Base-by-base conservation (phyloP, 2,329 filamentous ascomycete species). In the Sporothrix sp. region DNA sequence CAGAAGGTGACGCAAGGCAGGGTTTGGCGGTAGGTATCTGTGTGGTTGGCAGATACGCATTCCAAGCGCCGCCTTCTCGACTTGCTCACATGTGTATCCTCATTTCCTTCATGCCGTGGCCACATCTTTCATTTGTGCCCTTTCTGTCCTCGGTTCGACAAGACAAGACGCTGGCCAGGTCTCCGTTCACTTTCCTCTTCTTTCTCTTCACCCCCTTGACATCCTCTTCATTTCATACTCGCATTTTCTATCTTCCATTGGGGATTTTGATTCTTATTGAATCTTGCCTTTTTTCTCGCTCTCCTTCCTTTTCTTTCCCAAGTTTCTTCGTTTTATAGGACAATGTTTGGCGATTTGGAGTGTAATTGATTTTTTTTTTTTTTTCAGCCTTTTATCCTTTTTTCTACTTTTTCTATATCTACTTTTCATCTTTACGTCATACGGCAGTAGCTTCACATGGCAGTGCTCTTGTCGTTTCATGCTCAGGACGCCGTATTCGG, bases 311-410 rank as follows among this genome's bases (percentile, higher is more conserved):
- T 39, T 23, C 20, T 35, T 50, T 14, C 27, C 23, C 20, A 16
- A 21, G 38, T 47, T 49, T 62, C 62, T 59, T 62, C 44, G 68
- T 71, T 10, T 61, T 66, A 71, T 71, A 71, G 69, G 70, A 70
- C 61, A 66, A 56, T 54, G 58, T 70, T 70, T 69, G 71, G 71
- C 71, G 70, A 73, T 68, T 58, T 67, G 71, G 70, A 69, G 70
- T 73, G 70, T 64, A 70, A 68, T 70, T 68, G 61, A 66, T 44
- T 52, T 54, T 48, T 38, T 44, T 51, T 51, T 18, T 44, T 40
- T 13, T 25, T 27, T 10, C 35, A n/a, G 11, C 5, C 46, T 21
- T 21, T 4, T 27, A 5, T 28, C 16, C 10, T 21, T 10, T 33
- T 33, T 3, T 9, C 4, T 23, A 7, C 11, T 23, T 13, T 25